Evolutionary conservation across 306 rosid species (phyloP), one percentile per base, ranked within the genome.

Genomic region (Trichosanthes truncata): DNA sequence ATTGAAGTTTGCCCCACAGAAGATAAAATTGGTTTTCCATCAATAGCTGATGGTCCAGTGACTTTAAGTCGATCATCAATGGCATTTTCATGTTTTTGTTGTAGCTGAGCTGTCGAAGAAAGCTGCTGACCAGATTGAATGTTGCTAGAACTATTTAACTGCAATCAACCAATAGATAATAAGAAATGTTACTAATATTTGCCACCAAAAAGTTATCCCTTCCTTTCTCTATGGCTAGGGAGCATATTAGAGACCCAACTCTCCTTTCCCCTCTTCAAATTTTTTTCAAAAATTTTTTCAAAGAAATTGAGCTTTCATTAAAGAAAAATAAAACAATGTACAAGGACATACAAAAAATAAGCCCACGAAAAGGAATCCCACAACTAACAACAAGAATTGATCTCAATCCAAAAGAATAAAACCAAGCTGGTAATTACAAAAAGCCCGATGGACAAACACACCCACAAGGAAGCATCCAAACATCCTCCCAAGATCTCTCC

Each of bases 81-180:
- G 61, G 87, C 78, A 84, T 66, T 84, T 77, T 96, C 99, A 80
- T 82, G 93, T 77, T 96, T 93, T 81, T 84, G 98, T 79, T 90
- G 98, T 86, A 92, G 87, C 83, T 85, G 97, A 53, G 88, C 86
- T 3, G 91, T 68, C 31, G 88, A 72, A 76, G 89, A 82, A 76
- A 83, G 88, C 65, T 83, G 92, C 79, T 87, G 97, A 79, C 87
- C 97, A 29, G 93, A 51, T 48, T 87, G 99, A 26, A 85, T 60
- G 79, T 81, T 66, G 31, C 85, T 81, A 51, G 98, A 86, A 61
- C 87, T 88, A 87, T 83, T 82, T 41, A 90, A 81, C 92, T 91
- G 97, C 87, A 81, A 81, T 65, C 48, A 82, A 40, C 80, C 15
- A 78, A 72, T 77, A 78, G 11, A 38, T 48, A 73, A 68, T 76